Evolutionary conservation across 495 filamentous ascomycete species (phyloP).

Genomic region (Pyrenopolyporus hunteri): DNA sequence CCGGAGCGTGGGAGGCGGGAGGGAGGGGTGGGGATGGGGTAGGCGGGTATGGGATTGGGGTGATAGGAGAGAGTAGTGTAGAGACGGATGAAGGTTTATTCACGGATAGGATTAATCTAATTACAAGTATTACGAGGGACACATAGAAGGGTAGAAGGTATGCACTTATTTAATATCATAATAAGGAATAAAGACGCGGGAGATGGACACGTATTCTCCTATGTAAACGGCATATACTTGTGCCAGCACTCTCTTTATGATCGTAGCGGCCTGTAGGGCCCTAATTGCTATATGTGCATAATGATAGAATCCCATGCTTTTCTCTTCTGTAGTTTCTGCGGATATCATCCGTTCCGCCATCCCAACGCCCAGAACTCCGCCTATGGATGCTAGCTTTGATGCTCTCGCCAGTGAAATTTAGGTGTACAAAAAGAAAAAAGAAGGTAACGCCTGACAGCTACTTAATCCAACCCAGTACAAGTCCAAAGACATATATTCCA

Average conservation of each 20-base stretch:
- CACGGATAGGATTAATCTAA: too few species aligned
- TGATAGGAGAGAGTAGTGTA: not conserved
- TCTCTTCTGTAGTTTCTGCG: not conserved
- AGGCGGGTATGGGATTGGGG: not conserved
- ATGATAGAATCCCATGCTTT: not conserved
- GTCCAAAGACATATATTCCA: slow-evolving; percentile 4
- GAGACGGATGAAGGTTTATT: not conserved
- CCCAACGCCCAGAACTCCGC: slow-evolving; percentile 29
- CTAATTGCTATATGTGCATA: not conserved
- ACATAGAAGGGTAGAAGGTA: too few species aligned
- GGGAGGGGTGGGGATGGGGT: not conserved
- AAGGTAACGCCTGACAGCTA: slow-evolving; percentile 1
- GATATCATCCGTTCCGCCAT: not conserved
- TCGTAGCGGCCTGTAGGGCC: too few species aligned
- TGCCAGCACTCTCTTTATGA: too few species aligned
- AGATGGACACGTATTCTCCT: too few species aligned
- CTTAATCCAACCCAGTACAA: slow-evolving; percentile 4
- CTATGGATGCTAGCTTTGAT: slow-evolving; percentile 23
- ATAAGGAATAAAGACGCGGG: too few species aligned
- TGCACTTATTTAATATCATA: too few species aligned
- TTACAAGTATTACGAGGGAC: too few species aligned
- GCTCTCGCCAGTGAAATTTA: slow-evolving; percentile 2
- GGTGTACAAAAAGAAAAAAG: slow-evolving; percentile 20
- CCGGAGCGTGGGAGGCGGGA: slow-evolving; percentile 31
- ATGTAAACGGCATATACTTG: too few species aligned